Evolutionary conservation across 495 filamentous ascomycete species (phyloP).

Genomic region (Emericellopsis terricola): DNA sequence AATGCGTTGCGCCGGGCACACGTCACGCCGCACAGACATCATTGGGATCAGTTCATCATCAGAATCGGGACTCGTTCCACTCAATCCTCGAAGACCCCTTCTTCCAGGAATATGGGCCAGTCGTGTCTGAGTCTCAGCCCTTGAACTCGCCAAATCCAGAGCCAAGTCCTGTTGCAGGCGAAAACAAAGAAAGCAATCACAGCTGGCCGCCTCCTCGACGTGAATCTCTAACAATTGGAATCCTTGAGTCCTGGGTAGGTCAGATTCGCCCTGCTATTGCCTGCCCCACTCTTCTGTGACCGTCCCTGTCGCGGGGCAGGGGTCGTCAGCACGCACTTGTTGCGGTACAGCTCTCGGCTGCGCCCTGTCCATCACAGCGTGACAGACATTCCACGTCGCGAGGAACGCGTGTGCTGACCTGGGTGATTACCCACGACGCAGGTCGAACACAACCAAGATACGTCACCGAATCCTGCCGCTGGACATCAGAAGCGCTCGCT

Average conservation of each 20-base stretch:
- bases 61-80: conserved; percentile 19
- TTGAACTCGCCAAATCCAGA: background rate
- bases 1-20: too few relatives aligned
- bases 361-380: too few relatives aligned
- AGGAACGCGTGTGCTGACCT: too few relatives aligned
- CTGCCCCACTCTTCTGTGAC: background rate
- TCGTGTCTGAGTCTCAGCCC: background rate
- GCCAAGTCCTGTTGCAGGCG: background rate
- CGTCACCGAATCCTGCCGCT: too few relatives aligned
- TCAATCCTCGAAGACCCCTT: conserved; percentile 30
- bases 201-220: conserved; percentile 20
- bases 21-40: too few relatives aligned
- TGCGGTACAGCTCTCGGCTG: too few relatives aligned
- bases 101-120: conserved; percentile 11
- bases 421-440: too few relatives aligned
- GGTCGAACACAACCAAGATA: too few relatives aligned
- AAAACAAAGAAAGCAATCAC: background rate
- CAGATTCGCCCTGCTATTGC: background rate
- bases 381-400: too few relatives aligned
- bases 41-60: background rate
- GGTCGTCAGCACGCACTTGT: too few relatives aligned
- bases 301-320: conserved; percentile 1
- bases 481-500: too few relatives aligned
- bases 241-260: conserved; percentile 18
- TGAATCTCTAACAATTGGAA: conserved; percentile 17